These are phyloP conservation scores for Gonium pectorale DNA, from an alignment of 139 green algal species.

Conservation along the genomic window DNA sequence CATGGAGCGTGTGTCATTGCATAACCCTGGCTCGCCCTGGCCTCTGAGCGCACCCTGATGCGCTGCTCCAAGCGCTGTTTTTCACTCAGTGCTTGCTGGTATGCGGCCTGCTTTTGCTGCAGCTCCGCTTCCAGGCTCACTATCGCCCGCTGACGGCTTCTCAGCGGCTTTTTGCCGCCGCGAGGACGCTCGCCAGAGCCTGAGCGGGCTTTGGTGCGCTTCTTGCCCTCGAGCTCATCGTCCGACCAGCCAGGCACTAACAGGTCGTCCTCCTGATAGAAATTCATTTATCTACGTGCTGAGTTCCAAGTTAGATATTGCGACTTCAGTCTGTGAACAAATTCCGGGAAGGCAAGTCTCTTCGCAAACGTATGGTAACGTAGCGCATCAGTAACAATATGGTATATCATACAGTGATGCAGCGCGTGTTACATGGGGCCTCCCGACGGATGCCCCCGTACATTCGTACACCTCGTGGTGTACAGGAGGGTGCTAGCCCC, in stretches of 20 bases:
- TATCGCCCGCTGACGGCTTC: neutral
- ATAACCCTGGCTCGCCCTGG: neutral
- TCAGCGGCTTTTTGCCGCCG: constrained; percentile 22
- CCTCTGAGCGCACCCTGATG: constrained; percentile 5
- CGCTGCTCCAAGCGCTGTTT: neutral
- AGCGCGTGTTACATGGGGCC: too few relatives aligned
- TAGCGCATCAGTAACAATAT: too few relatives aligned
- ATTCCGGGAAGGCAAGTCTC: too few relatives aligned
- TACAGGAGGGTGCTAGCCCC: neutral
- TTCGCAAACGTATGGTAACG: too few relatives aligned
- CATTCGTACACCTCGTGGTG: too few relatives aligned
- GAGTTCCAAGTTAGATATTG: too few relatives aligned
- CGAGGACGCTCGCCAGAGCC: neutral
- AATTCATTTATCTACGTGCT: too few relatives aligned
- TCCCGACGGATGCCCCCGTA: too few relatives aligned
- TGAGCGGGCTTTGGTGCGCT: neutral
- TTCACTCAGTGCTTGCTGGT: neutral
- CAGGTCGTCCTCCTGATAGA: neutral
- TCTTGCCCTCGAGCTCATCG: neutral
- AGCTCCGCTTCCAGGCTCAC: neutral
- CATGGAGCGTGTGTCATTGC: neutral
- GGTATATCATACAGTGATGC: too few relatives aligned
- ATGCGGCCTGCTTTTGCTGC: neutral
- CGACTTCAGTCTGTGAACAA: too few relatives aligned
- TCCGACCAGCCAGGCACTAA: neutral